Evolutionary conservation across 352 stramenopile genomes (phyloP).

Genomic region (Globisporangium emineosum): DNA sequence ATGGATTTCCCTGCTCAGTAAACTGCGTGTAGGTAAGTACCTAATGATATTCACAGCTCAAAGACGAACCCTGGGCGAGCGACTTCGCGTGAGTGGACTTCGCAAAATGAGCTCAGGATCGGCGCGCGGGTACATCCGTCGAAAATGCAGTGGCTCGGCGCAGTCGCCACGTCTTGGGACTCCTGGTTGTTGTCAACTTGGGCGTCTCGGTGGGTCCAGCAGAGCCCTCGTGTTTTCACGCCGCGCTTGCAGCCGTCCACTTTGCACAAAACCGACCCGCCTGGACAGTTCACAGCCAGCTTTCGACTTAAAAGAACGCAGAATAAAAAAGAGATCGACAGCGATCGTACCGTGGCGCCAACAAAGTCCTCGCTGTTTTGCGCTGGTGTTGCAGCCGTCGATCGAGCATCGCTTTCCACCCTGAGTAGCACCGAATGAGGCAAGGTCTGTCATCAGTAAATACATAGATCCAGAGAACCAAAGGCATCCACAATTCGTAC

Average conservation of each 20-base stretch:
- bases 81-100: too few species aligned
- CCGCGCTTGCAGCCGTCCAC: slow-evolving; percentile 22
- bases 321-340: too few species aligned
- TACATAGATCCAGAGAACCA: too few species aligned
- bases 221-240: slow-evolving; percentile 24
- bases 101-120: too few species aligned
- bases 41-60: neutral
- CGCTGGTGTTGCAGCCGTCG: slow-evolving; percentile 24
- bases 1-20: too few species aligned
- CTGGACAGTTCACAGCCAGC: slow-evolving; percentile 1
- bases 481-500: neutral
- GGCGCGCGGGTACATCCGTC: too few species aligned
- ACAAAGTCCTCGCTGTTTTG: slow-evolving; percentile 24
- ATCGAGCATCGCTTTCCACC: slow-evolving; percentile 35
- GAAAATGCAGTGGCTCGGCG: neutral
- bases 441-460: neutral
- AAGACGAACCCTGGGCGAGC: neutral
- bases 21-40: too few species aligned
- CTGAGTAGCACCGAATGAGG: neutral
- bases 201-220: slow-evolving; percentile 25
- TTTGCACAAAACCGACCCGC: slow-evolving; percentile 23
- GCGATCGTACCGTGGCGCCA: slow-evolving; percentile 16
- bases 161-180: slow-evolving; percentile 16
- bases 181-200: too few species aligned
- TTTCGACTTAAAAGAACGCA: neutral